Conservation (phyloP, 2,329 filamentous ascomycete species). For the Akanthomyces lecanii region DNA sequence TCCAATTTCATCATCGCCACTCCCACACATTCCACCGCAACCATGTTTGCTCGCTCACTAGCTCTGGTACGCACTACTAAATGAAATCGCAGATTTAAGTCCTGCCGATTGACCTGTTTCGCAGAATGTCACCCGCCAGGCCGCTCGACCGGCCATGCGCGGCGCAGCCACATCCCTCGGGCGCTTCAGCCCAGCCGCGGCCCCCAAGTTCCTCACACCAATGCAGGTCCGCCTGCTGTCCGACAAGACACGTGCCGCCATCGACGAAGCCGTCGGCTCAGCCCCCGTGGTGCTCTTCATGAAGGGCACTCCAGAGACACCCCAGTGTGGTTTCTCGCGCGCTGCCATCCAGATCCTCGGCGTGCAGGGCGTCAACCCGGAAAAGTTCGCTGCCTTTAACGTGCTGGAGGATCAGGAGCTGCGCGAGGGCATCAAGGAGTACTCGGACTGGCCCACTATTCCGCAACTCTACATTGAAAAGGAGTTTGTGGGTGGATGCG, state of each 20-base stretch:
- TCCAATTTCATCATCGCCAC: constrained; percentile 9
- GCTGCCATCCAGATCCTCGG: constrained; percentile 93
- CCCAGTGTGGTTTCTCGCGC: constrained; percentile 94
- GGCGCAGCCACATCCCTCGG: constrained; percentile 23
- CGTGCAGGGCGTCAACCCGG: constrained; percentile 88
- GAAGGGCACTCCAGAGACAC: constrained; percentile 96
- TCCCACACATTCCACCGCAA: constrained; percentile 11
- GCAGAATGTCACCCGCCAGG: constrained; percentile 36
- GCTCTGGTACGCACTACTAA: constrained; percentile 21
- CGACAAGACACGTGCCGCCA: constrained; percentile 71
- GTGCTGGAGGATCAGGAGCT: constrained; percentile 89
- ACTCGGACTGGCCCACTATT: constrained; percentile 98
- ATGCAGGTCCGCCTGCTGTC: constrained; percentile 68
- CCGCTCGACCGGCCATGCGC: constrained; percentile 32
- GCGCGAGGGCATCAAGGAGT: constrained; percentile 93
- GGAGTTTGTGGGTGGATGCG: constrained; percentile 96
- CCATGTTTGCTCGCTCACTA: constrained; percentile 26
- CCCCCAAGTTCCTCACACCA: constrained; percentile 24
- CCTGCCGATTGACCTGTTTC: background rate
- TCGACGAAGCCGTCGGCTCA: constrained; percentile 83
- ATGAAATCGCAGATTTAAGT: background rate
- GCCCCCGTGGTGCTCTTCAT: constrained; percentile 97
- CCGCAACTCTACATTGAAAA: constrained; percentile 93
- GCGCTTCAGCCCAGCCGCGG: background rate
- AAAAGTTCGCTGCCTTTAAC: constrained; percentile 97